Conservation (phyloP, 805 yeast species). For the Zygosaccharomyces lentus region DNA sequence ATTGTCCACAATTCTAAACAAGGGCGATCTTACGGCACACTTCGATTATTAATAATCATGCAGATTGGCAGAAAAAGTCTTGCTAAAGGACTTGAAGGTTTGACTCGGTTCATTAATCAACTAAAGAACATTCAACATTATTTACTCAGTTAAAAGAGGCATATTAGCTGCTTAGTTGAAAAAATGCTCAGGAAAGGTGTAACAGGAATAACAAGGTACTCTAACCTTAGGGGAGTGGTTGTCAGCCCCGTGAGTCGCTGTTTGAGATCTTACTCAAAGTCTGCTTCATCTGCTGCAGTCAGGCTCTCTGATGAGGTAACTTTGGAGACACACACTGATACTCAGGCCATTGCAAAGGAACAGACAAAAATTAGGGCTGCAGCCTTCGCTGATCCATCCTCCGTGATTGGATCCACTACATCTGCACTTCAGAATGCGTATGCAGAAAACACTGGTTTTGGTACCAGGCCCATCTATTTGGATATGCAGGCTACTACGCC, state of each 20-base stretch:
- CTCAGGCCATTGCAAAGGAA: constrained; percentile 31
- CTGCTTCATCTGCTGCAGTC: constrained; percentile 28
- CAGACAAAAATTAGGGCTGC: constrained; percentile 25
- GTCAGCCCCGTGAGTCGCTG: background rate
- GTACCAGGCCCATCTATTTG: constrained; percentile 86
- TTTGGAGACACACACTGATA: constrained; percentile 34
- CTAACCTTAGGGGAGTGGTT: background rate
- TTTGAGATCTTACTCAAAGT: constrained; percentile 11
- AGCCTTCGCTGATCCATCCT: constrained; percentile 15
- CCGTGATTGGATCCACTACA: constrained; percentile 26
- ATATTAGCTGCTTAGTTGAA: background rate
- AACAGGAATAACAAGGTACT: constrained; percentile 4
- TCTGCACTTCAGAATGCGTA: constrained; percentile 39
- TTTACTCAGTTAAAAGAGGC: background rate
- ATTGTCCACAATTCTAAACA: background rate
- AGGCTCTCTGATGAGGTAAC: constrained; percentile 26
- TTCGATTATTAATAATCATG: constrained; percentile 2
- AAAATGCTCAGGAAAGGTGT: constrained; percentile 5
- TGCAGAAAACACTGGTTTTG: constrained; percentile 42
- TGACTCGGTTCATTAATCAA: background rate
- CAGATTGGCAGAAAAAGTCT: background rate
- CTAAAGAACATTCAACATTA: background rate
- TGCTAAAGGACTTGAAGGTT: background rate
- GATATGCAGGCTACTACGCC: constrained; percentile 99
- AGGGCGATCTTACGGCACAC: background rate